These are phyloP conservation scores for Debaryomycetaceae sp. DNA, from an alignment of 1,139 yeast species.

Conservation along the genomic window DNA sequence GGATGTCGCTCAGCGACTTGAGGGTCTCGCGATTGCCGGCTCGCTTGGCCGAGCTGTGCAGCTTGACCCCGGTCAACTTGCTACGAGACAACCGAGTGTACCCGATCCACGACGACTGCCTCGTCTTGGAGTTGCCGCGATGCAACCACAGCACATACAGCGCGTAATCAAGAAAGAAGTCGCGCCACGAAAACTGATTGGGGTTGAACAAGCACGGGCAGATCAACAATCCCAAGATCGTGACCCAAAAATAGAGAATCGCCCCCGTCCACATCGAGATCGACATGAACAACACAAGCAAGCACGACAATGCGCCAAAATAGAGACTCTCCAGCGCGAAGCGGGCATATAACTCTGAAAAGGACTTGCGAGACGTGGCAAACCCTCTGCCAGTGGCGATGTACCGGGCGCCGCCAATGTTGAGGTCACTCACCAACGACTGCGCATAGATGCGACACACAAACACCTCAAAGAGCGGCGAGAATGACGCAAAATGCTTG, in stretches of 20 bases:
- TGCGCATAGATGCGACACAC: conserved; percentile 49
- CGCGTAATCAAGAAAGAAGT: conserved; percentile 45
- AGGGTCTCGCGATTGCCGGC: conserved; percentile 16
- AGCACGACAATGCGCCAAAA: conserved; percentile 34
- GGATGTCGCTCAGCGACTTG: conserved; percentile 27
- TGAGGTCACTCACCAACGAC: conserved; percentile 43
- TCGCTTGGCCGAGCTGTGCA: conserved; percentile 14
- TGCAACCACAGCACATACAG: conserved; percentile 40
- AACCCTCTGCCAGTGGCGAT: conserved; percentile 55
- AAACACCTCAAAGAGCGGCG: conserved; percentile 52
- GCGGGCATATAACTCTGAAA: conserved; percentile 40
- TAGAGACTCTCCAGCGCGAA: conserved; percentile 46
- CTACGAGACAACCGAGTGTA: conserved; percentile 34
- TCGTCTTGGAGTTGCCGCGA: conserved; percentile 34
- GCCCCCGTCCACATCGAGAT: conserved; percentile 46
- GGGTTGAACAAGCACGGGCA: conserved; percentile 53
- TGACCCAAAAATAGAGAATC: conserved; percentile 47
- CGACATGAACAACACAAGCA: conserved; percentile 40
- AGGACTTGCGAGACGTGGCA: conserved; percentile 45
- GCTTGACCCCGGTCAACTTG: conserved; percentile 40
- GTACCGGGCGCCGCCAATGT: conserved; percentile 51
- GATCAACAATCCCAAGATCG: conserved; percentile 38
- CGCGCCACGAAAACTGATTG: conserved; percentile 45
- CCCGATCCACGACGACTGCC: conserved; percentile 37
- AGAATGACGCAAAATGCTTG: conserved; percentile 45